Evolutionary conservation across 129 eudicot species (phyloP), one percentile per base, ranked within the genome.

Genomic region (sunflower (Helianthus annuus)): DNA sequence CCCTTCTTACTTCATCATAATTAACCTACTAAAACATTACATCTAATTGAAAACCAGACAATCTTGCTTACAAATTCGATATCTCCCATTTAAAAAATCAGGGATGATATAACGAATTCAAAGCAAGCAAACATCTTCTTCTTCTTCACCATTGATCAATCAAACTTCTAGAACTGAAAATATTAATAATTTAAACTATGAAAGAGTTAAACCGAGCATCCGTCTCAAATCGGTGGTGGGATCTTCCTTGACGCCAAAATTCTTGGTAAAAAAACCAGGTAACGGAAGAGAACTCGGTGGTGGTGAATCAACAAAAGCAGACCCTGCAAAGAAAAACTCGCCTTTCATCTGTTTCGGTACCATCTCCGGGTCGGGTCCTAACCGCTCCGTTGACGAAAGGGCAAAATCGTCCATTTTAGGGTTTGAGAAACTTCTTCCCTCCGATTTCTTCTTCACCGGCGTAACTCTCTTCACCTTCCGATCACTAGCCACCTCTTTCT

Each of bases 241-340:
- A 70, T 72, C 78, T 3, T 40, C 71, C 8, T 70, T 70, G 46
- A 56, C 72, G 70, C 14, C 68, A 55, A 49, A 71, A 68, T 55
- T 83, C 77, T 79, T 84, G 1, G 82, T 65, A 72, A 79, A 87
- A 45, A 87, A 87, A 2, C 73, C 89, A 1, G 92, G 92, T 38
- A 84, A 44, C 4, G 89, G 92, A 45, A 87, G 44, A 14, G 86
- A 84, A 68, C 92, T 87, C 0, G 92, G 92, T 0, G 86, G 81
- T 4, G 92, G 92, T 11, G 92, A 87, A 16, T 84, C 74, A 2
- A 79, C 71, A 17, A 72, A 76, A 17, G 81, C 87, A 11, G 83
- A 87, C 0, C 92, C 92, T 1, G 92, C 92, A 12, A 84, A 87
- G 61, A 81, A 87, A 29, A 76, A 56, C 0, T 76, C 85, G 0